Conservation (phyloP, 192 early-diverging fungal species). For the Mortierella claussenii region DNA sequence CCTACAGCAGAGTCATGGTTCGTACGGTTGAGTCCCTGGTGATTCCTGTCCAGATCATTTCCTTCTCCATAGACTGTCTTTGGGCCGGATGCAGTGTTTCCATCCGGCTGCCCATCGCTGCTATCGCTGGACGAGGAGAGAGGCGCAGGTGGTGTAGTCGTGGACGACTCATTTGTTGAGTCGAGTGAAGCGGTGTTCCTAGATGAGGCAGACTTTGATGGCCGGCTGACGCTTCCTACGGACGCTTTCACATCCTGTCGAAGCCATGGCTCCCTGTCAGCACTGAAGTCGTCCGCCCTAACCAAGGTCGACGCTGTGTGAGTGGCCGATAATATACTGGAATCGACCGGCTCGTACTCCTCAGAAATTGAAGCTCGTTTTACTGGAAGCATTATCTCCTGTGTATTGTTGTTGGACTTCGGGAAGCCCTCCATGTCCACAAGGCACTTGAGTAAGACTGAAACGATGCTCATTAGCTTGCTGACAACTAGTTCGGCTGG, state of each 20-base stretch:
- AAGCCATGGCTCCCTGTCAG: too few species aligned
- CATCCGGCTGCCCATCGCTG: background rate
- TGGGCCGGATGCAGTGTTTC: too few species aligned
- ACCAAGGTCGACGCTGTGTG: too few species aligned
- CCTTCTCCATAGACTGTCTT: conserved; percentile 26
- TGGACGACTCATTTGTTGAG: background rate
- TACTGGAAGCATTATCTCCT: background rate
- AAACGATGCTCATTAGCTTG: conserved; percentile 18
- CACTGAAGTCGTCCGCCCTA: too few species aligned
- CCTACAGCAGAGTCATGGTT: conserved; percentile 47
- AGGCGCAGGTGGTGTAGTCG: background rate
- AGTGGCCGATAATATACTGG: too few species aligned
- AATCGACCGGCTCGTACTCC: too few species aligned
- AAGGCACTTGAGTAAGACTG: conserved; percentile 17
- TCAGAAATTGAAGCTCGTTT: conserved; percentile 1
- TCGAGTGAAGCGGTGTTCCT: background rate
- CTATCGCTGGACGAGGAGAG: background rate
- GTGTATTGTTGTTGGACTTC: conserved; percentile 4
- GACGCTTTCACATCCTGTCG: too few species aligned
- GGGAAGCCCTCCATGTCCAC: conserved; percentile 31
- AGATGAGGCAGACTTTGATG: background rate
- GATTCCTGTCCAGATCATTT: conserved; percentile 21
- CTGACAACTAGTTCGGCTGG: conserved; percentile 10
- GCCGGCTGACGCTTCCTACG: too few species aligned
- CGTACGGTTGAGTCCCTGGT: conserved; percentile 4